Evolutionary conservation across 345 rosid genomes (phyloP).

Genomic region (Alliaria petiolata): DNA sequence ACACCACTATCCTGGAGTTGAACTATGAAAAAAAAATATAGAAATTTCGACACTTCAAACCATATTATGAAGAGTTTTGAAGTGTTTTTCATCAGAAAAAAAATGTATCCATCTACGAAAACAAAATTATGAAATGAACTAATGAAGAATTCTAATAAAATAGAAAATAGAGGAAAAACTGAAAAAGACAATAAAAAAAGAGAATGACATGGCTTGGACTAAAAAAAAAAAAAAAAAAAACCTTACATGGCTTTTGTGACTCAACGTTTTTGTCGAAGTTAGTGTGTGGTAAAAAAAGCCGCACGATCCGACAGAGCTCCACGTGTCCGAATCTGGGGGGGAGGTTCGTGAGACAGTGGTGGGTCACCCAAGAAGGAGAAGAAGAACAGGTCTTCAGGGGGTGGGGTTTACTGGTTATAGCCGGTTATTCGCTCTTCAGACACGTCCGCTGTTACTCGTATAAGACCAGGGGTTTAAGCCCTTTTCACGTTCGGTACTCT

Average conservation of each 20-base stretch:
- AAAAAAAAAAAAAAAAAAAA: background rate
- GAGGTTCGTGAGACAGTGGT: conserved; percentile 30
- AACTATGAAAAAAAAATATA: background rate
- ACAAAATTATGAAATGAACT: background rate
- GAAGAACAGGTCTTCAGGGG: conserved; percentile 42
- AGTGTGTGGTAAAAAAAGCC: conserved; percentile 22
- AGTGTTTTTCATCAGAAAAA: background rate
- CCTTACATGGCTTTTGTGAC: conserved; percentile 26
- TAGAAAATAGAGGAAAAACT: background rate
- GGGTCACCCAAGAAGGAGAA: conserved; percentile 35
- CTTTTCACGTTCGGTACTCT: background rate
- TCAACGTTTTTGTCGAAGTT: conserved; percentile 31
- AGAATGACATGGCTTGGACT: conserved; percentile 35
- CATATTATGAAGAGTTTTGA: background rate
- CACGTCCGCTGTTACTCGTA: conserved; percentile 20
- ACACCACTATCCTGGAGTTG: background rate
- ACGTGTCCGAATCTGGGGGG: conserved; percentile 13
- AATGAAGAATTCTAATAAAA: background rate
- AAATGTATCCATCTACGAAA: background rate
- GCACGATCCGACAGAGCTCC: conserved; percentile 20
- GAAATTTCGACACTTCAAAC: background rate
- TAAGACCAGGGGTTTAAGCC: conserved; percentile 37
- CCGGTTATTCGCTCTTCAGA: conserved; percentile 35
- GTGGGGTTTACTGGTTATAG: conserved; percentile 31
- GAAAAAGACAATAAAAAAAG: background rate